These are phyloP conservation scores for Tetrahymena thermophila DNA, from an alignment of 73 alveolate genomes.

Conservation along the genomic window DNA sequence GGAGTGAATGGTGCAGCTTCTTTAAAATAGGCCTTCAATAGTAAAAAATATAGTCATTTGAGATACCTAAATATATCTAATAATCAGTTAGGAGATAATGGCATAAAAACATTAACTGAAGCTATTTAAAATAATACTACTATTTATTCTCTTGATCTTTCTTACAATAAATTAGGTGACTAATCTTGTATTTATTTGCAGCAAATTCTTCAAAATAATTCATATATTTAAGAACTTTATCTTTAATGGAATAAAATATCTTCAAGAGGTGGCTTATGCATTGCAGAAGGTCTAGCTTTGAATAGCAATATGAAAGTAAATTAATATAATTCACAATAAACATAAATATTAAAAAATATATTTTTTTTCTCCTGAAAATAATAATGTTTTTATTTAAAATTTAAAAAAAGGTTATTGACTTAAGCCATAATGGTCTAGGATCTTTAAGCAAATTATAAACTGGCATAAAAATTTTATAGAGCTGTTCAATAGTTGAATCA, in stretches of 20 bases:
- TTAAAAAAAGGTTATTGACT: constrained; percentile 5
- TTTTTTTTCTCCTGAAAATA: no score
- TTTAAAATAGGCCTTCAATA: neutral
- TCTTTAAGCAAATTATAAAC: constrained; percentile 15
- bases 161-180: constrained; percentile 8
- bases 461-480: constrained; percentile 15
- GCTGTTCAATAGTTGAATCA: constrained; percentile 6
- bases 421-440: constrained; percentile 29
- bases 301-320: neutral
- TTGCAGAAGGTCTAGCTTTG: neutral
- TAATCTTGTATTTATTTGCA: neutral
- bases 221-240: neutral
- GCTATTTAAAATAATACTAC: constrained; percentile 10
- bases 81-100: constrained; percentile 7
- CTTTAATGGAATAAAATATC: neutral
- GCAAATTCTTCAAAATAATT: neutral
- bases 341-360: no score
- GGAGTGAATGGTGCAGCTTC: constrained; percentile 2
- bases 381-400: no score
- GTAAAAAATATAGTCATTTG: neutral
- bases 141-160: neutral
- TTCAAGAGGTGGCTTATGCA: neutral
- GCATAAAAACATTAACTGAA: neutral
- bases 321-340: neutral
- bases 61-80: neutral